These are phyloP conservation scores for Spathaspora hagerdaliae DNA, from an alignment of 805 yeast species.

Conservation along the genomic window DNA sequence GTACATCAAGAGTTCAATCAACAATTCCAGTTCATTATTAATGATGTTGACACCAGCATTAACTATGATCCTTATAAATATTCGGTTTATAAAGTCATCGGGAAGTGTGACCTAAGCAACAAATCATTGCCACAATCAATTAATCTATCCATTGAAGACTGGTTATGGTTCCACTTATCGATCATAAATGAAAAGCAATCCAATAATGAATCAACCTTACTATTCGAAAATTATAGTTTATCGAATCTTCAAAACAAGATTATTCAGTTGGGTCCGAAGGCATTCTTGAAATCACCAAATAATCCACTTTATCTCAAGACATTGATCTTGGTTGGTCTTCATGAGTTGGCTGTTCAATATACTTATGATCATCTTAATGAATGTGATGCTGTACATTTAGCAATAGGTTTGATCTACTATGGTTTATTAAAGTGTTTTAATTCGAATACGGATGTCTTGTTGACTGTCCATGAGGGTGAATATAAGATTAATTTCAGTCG, in stretches of 20 bases:
- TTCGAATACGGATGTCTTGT: conserved; percentile 33
- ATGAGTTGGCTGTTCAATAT: conserved; percentile 73
- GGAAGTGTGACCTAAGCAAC: conserved; percentile 77
- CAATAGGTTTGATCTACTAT: conserved; percentile 73
- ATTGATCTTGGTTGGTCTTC: conserved; percentile 70
- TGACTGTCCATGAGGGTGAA: conserved; percentile 27
- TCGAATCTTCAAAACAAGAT: conserved; percentile 71
- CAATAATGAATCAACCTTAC: conserved; percentile 50
- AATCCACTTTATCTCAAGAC: conserved; percentile 74
- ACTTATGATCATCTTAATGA: conserved; percentile 58
- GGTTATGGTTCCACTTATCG: conserved; percentile 92
- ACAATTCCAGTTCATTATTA: conserved; percentile 62
- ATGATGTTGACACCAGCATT: conserved; percentile 21
- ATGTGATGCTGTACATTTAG: conserved; percentile 85
- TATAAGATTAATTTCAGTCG: conserved; percentile 51
- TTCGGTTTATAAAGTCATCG: conserved; percentile 86
- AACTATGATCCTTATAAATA: conserved; percentile 83
- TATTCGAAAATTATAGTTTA: conserved; percentile 69
- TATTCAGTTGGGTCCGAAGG: conserved; percentile 65
- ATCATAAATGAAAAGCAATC: conserved; percentile 53
- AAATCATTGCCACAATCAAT: conserved; percentile 65
- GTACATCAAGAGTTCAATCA: conserved; percentile 79
- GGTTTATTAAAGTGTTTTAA: conserved; percentile 53
- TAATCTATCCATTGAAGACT: conserved; percentile 81
- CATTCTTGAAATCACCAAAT: conserved; percentile 58